Evolutionary conservation across 176 grass and related monocot species (phyloP).

Genomic region (Phragmites australis): DNA sequence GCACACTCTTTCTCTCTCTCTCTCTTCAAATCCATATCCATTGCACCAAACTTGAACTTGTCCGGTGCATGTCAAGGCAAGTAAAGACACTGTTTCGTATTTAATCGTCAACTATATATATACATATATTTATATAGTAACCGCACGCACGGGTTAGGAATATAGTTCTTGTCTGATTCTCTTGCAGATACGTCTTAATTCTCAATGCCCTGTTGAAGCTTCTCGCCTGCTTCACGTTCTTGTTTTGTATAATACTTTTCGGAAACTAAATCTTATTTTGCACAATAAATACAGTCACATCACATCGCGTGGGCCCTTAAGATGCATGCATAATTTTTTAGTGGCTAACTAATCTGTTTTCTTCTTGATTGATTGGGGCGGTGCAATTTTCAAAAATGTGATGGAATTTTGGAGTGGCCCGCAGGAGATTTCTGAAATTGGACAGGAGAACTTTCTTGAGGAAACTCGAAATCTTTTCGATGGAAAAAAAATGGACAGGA

Average conservation of each 20-base stretch:
- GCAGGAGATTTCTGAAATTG: constrained; percentile 31
- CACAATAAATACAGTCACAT: constrained; percentile 25
- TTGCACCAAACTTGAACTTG: constrained; percentile 35
- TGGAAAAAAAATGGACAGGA: not conserved
- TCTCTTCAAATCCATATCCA: constrained; percentile 26
- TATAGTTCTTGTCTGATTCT: constrained; percentile 33
- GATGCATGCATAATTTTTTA: not conserved
- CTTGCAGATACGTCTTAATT: not conserved
- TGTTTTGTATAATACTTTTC: not conserved
- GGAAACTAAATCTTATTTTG: no score
- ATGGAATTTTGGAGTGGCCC: constrained; percentile 33
- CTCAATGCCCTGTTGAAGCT: constrained; percentile 40
- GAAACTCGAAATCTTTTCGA: not conserved
- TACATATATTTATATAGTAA: not conserved
- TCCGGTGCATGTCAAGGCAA: constrained; percentile 41
- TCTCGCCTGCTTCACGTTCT: constrained; percentile 42
- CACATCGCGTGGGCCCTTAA: not conserved
- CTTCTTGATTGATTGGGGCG: not conserved
- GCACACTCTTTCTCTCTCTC: not conserved
- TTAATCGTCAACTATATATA: constrained; percentile 3
- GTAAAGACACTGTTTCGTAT: constrained; percentile 18
- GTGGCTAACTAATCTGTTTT: not conserved
- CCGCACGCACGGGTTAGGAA: constrained; percentile 40
- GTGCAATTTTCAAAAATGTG: constrained; percentile 28
- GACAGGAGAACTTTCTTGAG: constrained; percentile 11